Percentiles rank a stretch among this genome's conserved stretches.
Conservation (phyloP, 306 rosid species). For the Pyrus communis region DNA sequence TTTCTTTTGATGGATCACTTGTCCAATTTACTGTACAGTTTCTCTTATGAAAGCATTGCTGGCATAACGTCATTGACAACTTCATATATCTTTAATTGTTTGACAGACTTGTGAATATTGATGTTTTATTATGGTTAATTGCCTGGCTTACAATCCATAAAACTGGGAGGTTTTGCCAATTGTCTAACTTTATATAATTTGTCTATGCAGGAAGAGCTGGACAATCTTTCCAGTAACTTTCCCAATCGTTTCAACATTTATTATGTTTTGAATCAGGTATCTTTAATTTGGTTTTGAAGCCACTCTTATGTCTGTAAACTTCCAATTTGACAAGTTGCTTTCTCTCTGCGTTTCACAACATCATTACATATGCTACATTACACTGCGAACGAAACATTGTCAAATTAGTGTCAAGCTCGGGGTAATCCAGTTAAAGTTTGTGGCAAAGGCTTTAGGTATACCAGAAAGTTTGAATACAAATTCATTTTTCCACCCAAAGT, state of each 20-base stretch:
- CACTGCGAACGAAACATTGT: too few relatives aligned
- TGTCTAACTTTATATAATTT: neutral
- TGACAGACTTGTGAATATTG: too few relatives aligned
- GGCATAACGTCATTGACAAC: too few relatives aligned
- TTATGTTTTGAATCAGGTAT: conserved; percentile 39
- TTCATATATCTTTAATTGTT: too few relatives aligned
- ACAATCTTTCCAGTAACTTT: conserved; percentile 15
- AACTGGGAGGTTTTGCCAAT: neutral
- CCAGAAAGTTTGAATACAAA: too few relatives aligned
- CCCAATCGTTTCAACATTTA: conserved; percentile 25
- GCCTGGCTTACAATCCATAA: neutral
- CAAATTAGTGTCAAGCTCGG: too few relatives aligned
- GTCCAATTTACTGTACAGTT: neutral
- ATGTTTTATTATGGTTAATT: neutral
- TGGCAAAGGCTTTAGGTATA: too few relatives aligned
- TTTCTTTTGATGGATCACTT: neutral
- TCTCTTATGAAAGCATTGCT: neutral
- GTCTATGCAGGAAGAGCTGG: conserved; percentile 33
- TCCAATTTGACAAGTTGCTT: neutral
- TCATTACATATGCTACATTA: too few relatives aligned
- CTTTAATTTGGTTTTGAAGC: neutral
- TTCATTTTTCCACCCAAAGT: too few relatives aligned
- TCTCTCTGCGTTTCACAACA: neutral
- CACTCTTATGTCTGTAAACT: neutral
- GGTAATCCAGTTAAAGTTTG: too few relatives aligned